A percentile compares a stretch with the other conserved stretches of the same genome.
Evolutionary conservation across 345 rosid species (phyloP).

Genomic region (Eucalyptus melliodora): DNA sequence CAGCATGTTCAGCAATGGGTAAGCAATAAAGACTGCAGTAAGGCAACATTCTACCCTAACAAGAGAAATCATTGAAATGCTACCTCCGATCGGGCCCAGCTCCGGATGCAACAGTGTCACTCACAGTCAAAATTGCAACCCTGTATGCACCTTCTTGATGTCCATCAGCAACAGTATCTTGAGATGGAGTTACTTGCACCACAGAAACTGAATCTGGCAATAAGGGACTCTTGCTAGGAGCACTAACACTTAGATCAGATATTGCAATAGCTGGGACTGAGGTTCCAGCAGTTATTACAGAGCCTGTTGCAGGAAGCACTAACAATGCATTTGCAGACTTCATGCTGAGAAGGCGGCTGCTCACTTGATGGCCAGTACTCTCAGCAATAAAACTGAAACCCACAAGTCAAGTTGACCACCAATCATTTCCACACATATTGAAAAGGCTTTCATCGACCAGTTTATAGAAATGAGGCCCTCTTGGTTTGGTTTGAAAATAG

Average conservation of each 20-base stretch:
- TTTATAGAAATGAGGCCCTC: neutral
- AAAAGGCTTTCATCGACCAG: neutral
- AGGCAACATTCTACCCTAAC: neutral
- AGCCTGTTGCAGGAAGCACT: conserved; percentile 66
- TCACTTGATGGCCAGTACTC: conserved; percentile 88
- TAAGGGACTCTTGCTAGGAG: conserved; percentile 1
- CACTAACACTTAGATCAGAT: conserved; percentile 34
- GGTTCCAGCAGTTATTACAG: conserved; percentile 59
- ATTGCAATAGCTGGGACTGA: conserved; percentile 58
- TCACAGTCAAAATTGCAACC: conserved; percentile 80
- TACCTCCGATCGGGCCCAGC: conserved; percentile 94
- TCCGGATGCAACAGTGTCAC: conserved; percentile 85
- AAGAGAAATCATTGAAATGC: neutral
- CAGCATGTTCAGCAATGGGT: neutral
- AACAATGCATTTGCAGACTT: conserved; percentile 84
- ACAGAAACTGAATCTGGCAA: conserved; percentile 17
- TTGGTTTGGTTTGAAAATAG: neutral
- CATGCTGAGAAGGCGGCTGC: conserved; percentile 92
- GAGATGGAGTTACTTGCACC: conserved; percentile 11
- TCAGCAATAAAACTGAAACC: conserved; percentile 74
- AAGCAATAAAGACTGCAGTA: neutral
- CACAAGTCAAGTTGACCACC: neutral
- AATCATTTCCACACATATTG: neutral
- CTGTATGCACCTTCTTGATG: conserved; percentile 19
- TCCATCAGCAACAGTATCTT: conserved; percentile 5